Conservation (phyloP, 345 rosid genomes). For the Sonneratia caseolaris region DNA sequence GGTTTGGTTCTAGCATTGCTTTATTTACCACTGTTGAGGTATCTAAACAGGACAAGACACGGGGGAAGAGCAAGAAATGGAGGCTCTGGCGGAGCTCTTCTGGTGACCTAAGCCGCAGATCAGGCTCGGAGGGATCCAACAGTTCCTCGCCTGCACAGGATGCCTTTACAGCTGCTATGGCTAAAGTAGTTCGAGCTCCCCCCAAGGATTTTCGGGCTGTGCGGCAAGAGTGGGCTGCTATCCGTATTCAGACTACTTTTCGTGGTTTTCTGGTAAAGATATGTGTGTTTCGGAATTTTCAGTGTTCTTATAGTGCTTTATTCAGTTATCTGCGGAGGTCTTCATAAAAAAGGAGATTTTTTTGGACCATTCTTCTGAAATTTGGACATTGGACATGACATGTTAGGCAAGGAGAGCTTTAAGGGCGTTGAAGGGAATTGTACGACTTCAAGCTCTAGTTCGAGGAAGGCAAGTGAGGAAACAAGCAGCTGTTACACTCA, state of each 20-base stretch:
- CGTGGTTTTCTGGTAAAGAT: constrained; percentile 76
- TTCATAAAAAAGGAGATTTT: background rate
- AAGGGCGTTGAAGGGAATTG: constrained; percentile 85
- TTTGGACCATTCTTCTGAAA: background rate
- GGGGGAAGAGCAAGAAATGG: constrained; percentile 61
- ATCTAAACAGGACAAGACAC: constrained; percentile 26
- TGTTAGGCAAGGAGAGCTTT: constrained; percentile 78
- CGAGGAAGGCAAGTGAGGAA: constrained; percentile 94
- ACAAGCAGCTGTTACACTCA: constrained; percentile 89
- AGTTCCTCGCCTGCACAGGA: constrained; percentile 29
- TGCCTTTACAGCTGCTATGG: constrained; percentile 65
- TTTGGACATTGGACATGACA: background rate
- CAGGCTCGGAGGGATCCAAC: constrained; percentile 43
- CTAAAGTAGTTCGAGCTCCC: constrained; percentile 72
- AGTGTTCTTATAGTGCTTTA: background rate
- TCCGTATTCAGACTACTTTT: constrained; percentile 85
- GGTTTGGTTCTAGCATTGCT: too few relatives aligned
- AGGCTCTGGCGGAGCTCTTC: constrained; percentile 72
- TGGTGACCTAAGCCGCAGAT: constrained; percentile 38
- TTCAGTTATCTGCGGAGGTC: too few relatives aligned
- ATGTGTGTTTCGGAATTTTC: background rate
- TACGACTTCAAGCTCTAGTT: constrained; percentile 86
- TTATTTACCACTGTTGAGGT: too few relatives aligned
- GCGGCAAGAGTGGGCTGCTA: constrained; percentile 88
- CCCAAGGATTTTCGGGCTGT: constrained; percentile 76